phyloP scores from a whole-genome alignment of 768 basidiomycete species.

The Phaeolepiota aurea region DNA sequence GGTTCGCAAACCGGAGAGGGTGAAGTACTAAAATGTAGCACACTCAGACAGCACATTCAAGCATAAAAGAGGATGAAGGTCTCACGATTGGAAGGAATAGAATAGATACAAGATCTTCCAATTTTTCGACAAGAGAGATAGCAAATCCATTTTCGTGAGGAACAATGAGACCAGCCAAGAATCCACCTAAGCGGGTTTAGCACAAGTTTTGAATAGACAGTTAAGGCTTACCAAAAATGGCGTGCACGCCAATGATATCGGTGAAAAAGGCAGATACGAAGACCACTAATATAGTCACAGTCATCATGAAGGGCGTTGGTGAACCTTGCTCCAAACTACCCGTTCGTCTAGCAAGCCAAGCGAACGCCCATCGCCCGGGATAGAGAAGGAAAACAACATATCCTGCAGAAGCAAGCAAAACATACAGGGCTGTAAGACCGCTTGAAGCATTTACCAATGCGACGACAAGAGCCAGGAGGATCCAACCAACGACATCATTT shows the following conservation, averaged over 20 bases:
- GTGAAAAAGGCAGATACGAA: conserved; percentile 77
- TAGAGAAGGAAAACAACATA: conserved; percentile 61
- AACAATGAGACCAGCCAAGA: conserved; percentile 74
- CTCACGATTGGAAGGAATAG: conserved; percentile 71
- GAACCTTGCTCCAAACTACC: conserved; percentile 67
- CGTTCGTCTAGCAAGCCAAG: conserved; percentile 57
- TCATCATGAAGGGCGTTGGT: conserved; percentile 74
- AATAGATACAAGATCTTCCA: conserved; percentile 81
- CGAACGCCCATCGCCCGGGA: conserved; percentile 55
- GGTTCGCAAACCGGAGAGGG: conserved; percentile 70
- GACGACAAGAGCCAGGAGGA: conserved; percentile 75
- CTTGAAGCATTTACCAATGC: conserved; percentile 73
- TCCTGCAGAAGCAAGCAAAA: conserved; percentile 61
- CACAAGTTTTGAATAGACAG: background rate
- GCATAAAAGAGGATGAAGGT: conserved; percentile 2
- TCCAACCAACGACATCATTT: conserved; percentile 74
- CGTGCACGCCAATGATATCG: conserved; percentile 74
- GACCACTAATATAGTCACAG: conserved; percentile 64
- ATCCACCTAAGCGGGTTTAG: conserved; percentile 74
- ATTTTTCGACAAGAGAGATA: conserved; percentile 72
- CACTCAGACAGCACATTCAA: conserved; percentile 3
- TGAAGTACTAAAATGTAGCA: conserved; percentile 56
- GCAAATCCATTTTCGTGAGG: conserved; percentile 80
- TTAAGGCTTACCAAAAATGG: conserved; percentile 45
- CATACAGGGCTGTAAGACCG: conserved; percentile 72